Base-by-base conservation (phyloP, 352 stramenopile species). In the Globisporangium spiculum region DNA sequence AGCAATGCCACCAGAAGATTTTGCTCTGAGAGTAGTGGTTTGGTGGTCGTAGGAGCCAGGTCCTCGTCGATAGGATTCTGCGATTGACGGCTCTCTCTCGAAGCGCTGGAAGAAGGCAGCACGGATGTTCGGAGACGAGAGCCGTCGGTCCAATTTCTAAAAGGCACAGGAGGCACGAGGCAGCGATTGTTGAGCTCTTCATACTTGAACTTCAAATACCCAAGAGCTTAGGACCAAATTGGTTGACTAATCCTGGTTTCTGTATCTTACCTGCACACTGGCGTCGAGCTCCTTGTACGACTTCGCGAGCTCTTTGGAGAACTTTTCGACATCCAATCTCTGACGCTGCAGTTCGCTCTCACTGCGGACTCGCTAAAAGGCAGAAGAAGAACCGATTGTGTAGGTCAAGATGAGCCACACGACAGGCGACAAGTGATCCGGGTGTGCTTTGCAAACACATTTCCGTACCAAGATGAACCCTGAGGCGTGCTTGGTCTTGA, bases 301-400 rank as follows among this genome's bases (percentile, higher is more conserved):
- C 58, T 78, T 85, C 26, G 71, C 79, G 34, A 89, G 70, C 46
- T 89, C 80, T 34, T 84, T 86, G 0, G 82, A 89, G 30, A 85
- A 73, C 24, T 65, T 22, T 7, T 66, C 69, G 36, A 65, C 58
- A 41, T 79, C 65, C 46, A 72, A 71, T 16, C 68, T 64, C 60
- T 74, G 76, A 14, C 69, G 65, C 34, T 79, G 68, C 26, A 84
- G 30, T 56, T 74, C 71, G 63, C 71, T 78, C 30, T 83, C 75
- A 41, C 77, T 84, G 5, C 73, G 73, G 12, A 81, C 71, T 10
- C 75, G 68, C 75, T 84, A 59, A 2, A 44, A 57, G 18, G 20
- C 8, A 46, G 1, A 20, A 30, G 12, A 63, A 2, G 22, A 14
- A 41, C n/a, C 63, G 24, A 20, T 12, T 27, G 12, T 7, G 30